Evolutionary conservation across 495 filamentous ascomycete genomes (phyloP), one percentile per base, ranked within the genome.

Genomic region (Penicillium canescens): DNA sequence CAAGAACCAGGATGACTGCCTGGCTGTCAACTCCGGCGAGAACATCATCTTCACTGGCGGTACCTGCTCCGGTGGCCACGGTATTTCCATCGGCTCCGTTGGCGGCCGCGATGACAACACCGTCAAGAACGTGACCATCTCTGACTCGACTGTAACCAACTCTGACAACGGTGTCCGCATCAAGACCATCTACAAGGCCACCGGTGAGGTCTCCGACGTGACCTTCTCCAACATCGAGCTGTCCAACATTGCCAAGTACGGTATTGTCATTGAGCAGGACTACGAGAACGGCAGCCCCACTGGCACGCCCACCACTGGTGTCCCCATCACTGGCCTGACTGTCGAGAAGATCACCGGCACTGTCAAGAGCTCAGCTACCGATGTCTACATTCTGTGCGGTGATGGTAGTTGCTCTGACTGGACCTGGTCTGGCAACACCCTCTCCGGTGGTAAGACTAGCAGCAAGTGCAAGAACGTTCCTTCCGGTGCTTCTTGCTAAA

Each of bases 61-160:
- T 14, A 65, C 63, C 47, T 80, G 80, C 71, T 78, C 72, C 33
- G 83, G 83, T 10, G 83, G 84, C n/a, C 84, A 87, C 64, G 84
- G 85, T n/a, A 67, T 88, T 11, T 84, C 80, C 47, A 87, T 89
- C 54, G 86, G 86, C n/a, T 85, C 80, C 14, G 81, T 89, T 16
- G 86, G 86, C 35, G 82, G 81, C 5, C 79, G 83, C n/a, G 59
- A 54, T 35, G 68, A 84, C 65, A 88, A 88, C 76, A 78, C 60
- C 24, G 85, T 87, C 52, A 54, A 69, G 18, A 78, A 73, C 56
- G 80, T 88, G 21, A 75, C 70, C 41, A 80, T 87, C 61, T 61
- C 71, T 26, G 65, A 75, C 66, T 81, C 75, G 11, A 78, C 67
- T 8, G 65, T 87, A 40, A 61, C 59, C 28, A 71, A 85, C 72